A percentile compares a stretch with the other conserved stretches of the same genome.
These are phyloP conservation scores for Diatrype stigma DNA, from an alignment of 2,329 filamentous ascomycete genomes.

Conservation along the genomic window DNA sequence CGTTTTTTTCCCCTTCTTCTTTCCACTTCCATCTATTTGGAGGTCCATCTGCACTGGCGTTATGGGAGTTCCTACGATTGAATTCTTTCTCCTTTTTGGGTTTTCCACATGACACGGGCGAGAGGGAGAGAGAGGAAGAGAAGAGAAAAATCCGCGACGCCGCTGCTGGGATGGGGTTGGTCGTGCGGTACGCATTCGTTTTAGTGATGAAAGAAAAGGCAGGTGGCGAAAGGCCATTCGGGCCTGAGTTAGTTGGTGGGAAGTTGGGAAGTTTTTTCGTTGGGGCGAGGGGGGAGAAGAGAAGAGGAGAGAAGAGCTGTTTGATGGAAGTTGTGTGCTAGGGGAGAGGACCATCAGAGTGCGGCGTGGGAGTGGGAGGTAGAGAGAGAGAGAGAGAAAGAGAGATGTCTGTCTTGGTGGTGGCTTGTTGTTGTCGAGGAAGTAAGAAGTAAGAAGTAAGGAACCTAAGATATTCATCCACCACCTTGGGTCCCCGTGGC, in stretches of 20 bases:
- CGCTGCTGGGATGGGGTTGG: no score
- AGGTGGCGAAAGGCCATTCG: no score
- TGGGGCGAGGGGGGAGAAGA: not conserved
- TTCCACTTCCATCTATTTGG: no score
- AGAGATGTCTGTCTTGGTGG: not conserved
- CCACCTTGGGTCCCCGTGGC: not conserved
- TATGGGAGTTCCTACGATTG: not conserved
- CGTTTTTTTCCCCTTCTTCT: not conserved
- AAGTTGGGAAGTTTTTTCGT: no score
- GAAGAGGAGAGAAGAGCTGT: not conserved
- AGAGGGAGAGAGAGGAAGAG: not conserved
- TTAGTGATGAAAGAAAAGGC: no score
- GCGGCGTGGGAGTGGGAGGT: no score
- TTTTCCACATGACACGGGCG: no score
- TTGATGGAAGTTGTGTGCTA: not conserved
- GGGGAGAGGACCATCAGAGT: no score
- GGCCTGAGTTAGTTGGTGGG: no score
- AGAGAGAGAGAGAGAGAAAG: not conserved
- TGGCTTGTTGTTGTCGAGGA: not conserved
- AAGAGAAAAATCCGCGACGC: no score
- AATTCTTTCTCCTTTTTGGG: not conserved
- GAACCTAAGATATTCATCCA: constrained; percentile 19
- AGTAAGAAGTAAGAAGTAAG: not conserved
- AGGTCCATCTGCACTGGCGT: not conserved
- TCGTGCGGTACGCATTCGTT: no score